phyloP scores from a whole-genome alignment of 1,284 basidiomycete species.

The Dichomitus squalens region DNA sequence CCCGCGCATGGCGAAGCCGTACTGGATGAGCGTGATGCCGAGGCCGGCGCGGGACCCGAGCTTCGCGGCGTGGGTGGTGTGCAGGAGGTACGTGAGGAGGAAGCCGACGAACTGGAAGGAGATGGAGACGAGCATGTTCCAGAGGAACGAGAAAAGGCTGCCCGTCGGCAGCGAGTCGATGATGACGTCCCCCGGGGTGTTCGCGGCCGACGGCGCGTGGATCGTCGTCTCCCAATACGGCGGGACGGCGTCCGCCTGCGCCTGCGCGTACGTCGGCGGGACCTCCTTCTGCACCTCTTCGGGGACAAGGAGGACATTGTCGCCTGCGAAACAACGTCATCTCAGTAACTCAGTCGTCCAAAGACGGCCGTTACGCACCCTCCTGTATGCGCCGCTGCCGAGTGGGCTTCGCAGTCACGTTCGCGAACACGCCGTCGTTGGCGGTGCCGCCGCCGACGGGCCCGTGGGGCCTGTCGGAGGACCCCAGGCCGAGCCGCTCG shows the following conservation, averaged over 20 bases:
- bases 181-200: constrained; percentile 64
- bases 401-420: constrained; percentile 91
- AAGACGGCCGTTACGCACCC: constrained; percentile 45
- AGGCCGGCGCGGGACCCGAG: constrained; percentile 94
- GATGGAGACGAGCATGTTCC: constrained; percentile 92
- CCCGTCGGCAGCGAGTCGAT: constrained; percentile 80
- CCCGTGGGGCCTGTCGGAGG: constrained; percentile 47
- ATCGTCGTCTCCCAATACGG: constrained; percentile 99
- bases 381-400: constrained; percentile 59
- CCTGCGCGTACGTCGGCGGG: constrained; percentile 88
- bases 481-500: constrained; percentile 48
- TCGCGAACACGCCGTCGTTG: constrained; percentile 96
- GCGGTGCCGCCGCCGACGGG: constrained; percentile 73
- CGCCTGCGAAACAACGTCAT: constrained; percentile 50
- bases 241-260: constrained; percentile 92
- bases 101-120: constrained; percentile 99
- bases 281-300: constrained; percentile 82
- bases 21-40: constrained; percentile 94
- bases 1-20: constrained; percentile 83
- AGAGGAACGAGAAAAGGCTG: constrained; percentile 84
- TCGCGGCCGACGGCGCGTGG: constrained; percentile 69
- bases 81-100: constrained; percentile 91
- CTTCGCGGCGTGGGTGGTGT: constrained; percentile 94
- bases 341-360: too few species aligned
- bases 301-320: constrained; percentile 72